Conservation (phyloP, 1,284 basidiomycete species). For the Rhodofomes roseus region DNA sequence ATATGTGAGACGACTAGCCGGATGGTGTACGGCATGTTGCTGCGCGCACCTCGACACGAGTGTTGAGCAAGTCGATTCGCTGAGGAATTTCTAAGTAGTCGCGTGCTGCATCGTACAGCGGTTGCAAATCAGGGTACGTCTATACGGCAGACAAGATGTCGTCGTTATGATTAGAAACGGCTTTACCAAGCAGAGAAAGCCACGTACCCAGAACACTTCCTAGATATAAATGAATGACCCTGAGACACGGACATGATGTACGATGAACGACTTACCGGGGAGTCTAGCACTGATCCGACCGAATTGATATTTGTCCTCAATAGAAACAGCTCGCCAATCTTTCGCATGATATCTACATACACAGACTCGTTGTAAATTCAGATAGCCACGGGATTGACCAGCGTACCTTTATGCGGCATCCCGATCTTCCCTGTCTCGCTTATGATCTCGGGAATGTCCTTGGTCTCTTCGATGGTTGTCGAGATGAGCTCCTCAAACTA, state of each 20-base stretch:
- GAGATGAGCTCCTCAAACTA: slow-evolving; percentile 92
- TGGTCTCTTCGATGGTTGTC: slow-evolving; percentile 93
- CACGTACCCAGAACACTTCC: slow-evolving; percentile 89
- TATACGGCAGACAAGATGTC: slow-evolving; percentile 25
- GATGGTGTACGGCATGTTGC: neutral
- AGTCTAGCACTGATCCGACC: slow-evolving; percentile 93
- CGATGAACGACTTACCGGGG: slow-evolving; percentile 60
- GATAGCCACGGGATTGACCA: neutral
- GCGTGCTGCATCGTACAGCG: slow-evolving; percentile 89
- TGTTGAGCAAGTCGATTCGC: slow-evolving; percentile 90
- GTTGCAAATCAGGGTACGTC: slow-evolving; percentile 92
- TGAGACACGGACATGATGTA: neutral
- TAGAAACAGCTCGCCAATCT: slow-evolving; percentile 94
- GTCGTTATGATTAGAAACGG: neutral
- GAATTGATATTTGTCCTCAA: slow-evolving; percentile 94
- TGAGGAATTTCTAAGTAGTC: slow-evolving; percentile 95
- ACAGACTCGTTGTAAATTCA: neutral
- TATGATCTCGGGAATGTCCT: slow-evolving; percentile 92
- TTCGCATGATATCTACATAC: slow-evolving; percentile 88
- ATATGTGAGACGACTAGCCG: neutral
- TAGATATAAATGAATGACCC: slow-evolving; percentile 25
- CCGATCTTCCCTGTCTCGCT: slow-evolving; percentile 94
- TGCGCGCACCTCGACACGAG: slow-evolving; percentile 77
- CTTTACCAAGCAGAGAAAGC: neutral
- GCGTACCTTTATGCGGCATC: slow-evolving; percentile 72